Conservation (phyloP, 148 eudicot genomes). For the Fagopyrum esculentum region DNA sequence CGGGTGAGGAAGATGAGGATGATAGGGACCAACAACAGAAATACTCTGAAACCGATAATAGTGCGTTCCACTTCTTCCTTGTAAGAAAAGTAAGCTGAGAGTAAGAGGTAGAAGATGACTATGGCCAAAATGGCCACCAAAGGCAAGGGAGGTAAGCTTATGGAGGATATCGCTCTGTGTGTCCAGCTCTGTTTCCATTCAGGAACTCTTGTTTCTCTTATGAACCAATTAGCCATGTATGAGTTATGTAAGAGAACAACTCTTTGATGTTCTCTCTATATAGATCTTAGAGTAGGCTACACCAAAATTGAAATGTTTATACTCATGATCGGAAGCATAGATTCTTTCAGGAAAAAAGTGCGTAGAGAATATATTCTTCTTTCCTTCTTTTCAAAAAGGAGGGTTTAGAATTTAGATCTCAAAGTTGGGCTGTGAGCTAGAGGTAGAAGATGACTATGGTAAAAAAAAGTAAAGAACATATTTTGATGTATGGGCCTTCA, state of each 20-base stretch:
- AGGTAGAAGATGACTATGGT: no score
- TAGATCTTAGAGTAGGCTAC: neutral
- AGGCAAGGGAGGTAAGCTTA: conserved; percentile 26
- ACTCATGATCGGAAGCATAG: neutral
- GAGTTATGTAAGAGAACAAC: no score
- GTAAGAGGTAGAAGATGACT: conserved; percentile 22
- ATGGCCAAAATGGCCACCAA: conserved; percentile 22
- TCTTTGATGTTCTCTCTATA: neutral
- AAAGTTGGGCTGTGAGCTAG: neutral
- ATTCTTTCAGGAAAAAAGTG: neutral
- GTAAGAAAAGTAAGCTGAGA: conserved; percentile 20
- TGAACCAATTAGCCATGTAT: conserved; percentile 4
- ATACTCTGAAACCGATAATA: conserved; percentile 16
- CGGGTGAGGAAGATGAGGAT: conserved; percentile 21
- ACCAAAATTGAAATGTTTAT: neutral
- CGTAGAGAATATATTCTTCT: conserved; percentile 4
- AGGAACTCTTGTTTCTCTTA: conserved; percentile 12
- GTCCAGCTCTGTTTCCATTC: conserved; percentile 14
- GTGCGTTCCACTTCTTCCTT: conserved; percentile 19
- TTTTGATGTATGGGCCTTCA: neutral
- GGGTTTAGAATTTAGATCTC: neutral
- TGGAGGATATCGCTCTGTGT: conserved; percentile 5
- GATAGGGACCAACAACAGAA: conserved; percentile 22
- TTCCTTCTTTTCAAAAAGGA: neutral
- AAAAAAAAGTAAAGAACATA: no score